Evolutionary conservation across 805 yeast genomes (phyloP), one percentile per base, ranked within the genome.

Genomic region (Metschnikowia kunwiensis): DNA sequence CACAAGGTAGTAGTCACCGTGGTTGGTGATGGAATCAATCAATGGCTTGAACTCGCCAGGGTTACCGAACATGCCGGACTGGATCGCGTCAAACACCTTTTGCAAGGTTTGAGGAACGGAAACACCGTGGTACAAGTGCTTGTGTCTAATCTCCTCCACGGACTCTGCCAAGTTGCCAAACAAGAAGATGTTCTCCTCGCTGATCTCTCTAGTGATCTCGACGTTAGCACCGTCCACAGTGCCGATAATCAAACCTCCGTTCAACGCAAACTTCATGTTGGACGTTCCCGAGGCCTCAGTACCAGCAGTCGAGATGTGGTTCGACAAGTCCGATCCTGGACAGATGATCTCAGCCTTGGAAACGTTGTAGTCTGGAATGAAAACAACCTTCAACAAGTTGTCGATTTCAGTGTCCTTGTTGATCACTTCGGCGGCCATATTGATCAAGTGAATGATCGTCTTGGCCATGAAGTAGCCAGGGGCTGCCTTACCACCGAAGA

Each of bases 401-500:
- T 75, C 85, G 54, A 86, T 72, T 19, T 82, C 89, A 1, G 72
- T 62, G 57, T 88, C 97, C 42, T 72, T 73, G 63, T 88, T 88
- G 45, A 88, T 78, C 32, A 86, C 91, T 5, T 77, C 80, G 21
- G 85, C 81, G 24, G 87, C 96, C 36, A 84, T 64, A 60, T 85
- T 88, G 55, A 88, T 76, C 60, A 88, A 72, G 61, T 87, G 86
- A 58, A 88, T 89, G 54, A 88, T 85, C 40, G 84, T 76, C 65
- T 88, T 88, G 42, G 97, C 97, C 79, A 88, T 86, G 67, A 86
- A 88, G 61, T 88, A 88, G 47, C 97, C 97, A n/a, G 97, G 97
- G 8, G 97, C 97, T 42, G 94, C 84, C 65, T 89, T 88, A 57
- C 97, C 97, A 49, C 97, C 97, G 61, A 89, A 80, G 43, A 88